Evolutionary conservation across 176 grass and related monocot species (phyloP).

Genomic region (Echinochloa phyllopogon): DNA sequence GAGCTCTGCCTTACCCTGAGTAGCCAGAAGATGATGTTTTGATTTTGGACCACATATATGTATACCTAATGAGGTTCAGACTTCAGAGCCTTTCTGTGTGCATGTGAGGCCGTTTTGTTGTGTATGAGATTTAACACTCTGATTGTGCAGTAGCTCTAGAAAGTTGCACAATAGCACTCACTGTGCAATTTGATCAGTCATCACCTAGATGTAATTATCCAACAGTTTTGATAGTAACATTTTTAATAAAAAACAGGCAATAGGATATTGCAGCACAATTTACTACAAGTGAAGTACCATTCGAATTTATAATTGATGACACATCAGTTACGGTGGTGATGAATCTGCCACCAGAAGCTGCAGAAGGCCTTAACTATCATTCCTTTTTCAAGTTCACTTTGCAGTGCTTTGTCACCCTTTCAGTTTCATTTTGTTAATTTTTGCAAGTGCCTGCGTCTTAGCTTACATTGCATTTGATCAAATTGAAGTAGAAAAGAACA

Average conservation of each 20-base stretch:
- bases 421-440: not conserved
- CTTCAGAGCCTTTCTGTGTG: not conserved
- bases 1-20: too few species aligned
- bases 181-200: too few species aligned
- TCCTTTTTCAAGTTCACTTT: not conserved
- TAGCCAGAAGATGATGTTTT: slow-evolving; percentile 33
- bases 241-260: too few species aligned
- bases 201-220: too few species aligned
- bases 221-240: not conserved
- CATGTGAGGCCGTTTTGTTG: not conserved
- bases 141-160: too few species aligned
- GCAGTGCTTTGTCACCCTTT: too few species aligned
- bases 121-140: not conserved
- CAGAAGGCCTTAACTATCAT: not conserved
- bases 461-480: too few species aligned
- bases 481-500: not conserved
- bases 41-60: slow-evolving; percentile 36
- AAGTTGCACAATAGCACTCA: too few species aligned
- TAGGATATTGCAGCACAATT: not conserved
- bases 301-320: not conserved
- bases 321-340: not conserved
- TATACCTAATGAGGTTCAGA: too few species aligned
- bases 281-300: not conserved
- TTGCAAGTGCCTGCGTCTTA: not conserved
- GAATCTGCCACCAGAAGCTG: not conserved